Base-by-base conservation (phyloP, 2,329 filamentous ascomycete species). In the Cytospora paraplurivora region DNA sequence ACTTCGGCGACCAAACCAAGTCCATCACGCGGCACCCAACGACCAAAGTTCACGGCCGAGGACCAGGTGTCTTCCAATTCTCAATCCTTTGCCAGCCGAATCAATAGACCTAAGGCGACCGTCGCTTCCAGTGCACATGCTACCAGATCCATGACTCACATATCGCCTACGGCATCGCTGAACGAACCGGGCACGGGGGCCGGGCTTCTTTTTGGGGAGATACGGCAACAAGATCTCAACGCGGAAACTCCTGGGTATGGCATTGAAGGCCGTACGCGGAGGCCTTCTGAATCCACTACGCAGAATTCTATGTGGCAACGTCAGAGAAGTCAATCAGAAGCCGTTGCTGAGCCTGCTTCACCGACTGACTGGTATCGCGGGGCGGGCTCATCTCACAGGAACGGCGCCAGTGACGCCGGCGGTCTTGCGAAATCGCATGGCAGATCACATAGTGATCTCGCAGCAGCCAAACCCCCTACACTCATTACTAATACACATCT, bases 151-250 rank as follows among this genome's bases (percentile, higher is more conserved):
- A 76, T 76, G 72, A 76, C 73, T 51, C 78, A 77, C 64, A 74
- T 80, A 37, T 74, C 77, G 34, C 76, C 76, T 33, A 68, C 67
- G 53, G 61, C 64, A 27, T 70, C 76, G 55, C 69, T 71, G 33
- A 67, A 65, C 50, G 69, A 78, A 55, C 49, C 51, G 32, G 59
- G 35, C 27, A 15, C 41, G 15, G 59, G 54, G 13, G 79, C 81
- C 60, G 82, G 82, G 66, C 84, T 91, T 41, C 77, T 93, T 21
- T 94, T 94, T 76, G 91, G 91, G 44, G 91, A 93, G 74, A 83
- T 93, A 68, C 77, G 87, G 34, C 82, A 85, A n/a, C 80, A 85
- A 44, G 81, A 85, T 68, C 80, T 79, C 69, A 80, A 84, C 68
- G 72, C 80, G 33, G 75, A 79, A 21, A 77, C 82, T 56, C 77